These are phyloP conservation scores for barrel medic (Medicago truncatula) DNA, from an alignment of 306 rosid species.

Conservation along the genomic window MtrunA17r5.0-ANR NC_053048.1:48589001-48589500, in stretches of 20 bases:
- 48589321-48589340: neutral
- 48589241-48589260: slow-evolving; percentile 42
- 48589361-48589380: slow-evolving; percentile 16
- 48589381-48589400: neutral
- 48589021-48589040: slow-evolving; percentile 70
- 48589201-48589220: slow-evolving; percentile 69
- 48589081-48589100: slow-evolving; percentile 69
- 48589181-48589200: slow-evolving; percentile 67
- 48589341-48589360: neutral
- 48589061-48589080: slow-evolving; percentile 60
- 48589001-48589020: slow-evolving; percentile 73
- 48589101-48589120: slow-evolving; percentile 85
- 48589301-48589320: neutral
- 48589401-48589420: neutral
- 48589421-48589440: slow-evolving; percentile 27
- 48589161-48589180: slow-evolving; percentile 81
- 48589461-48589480: slow-evolving; percentile 38
- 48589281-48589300: slow-evolving; percentile 27
- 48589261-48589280: slow-evolving; percentile 9
- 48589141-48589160: slow-evolving; percentile 83
- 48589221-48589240: slow-evolving; percentile 86
- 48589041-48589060: slow-evolving; percentile 80
- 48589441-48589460: slow-evolving; percentile 40
- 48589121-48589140: slow-evolving; percentile 97
- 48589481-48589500: slow-evolving; percentile 80